Conservation (phyloP, 2,329 filamentous ascomycete genomes). For the Sporothrix euskadiensis region DNA sequence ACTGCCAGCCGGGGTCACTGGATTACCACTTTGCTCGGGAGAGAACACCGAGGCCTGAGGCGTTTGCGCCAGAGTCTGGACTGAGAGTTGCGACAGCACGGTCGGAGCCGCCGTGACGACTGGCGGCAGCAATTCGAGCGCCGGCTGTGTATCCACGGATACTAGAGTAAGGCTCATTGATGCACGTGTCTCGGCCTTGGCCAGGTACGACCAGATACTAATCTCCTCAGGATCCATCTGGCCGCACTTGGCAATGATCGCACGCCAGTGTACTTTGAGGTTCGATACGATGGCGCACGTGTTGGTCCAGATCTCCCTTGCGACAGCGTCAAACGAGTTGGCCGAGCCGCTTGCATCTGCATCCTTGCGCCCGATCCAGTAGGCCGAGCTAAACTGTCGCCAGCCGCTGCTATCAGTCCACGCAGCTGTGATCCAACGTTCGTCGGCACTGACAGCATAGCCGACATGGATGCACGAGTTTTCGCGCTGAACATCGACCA, state of each 20-base stretch:
- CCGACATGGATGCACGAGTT: slow-evolving; percentile 79
- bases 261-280: slow-evolving; percentile 72
- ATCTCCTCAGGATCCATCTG: slow-evolving; percentile 67
- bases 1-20: slow-evolving; percentile 50
- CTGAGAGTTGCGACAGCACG: slow-evolving; percentile 47
- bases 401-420: slow-evolving; percentile 79
- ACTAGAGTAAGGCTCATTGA: slow-evolving; percentile 60
- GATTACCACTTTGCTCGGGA: slow-evolving; percentile 58
- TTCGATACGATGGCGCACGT: slow-evolving; percentile 71
- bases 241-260: slow-evolving; percentile 72
- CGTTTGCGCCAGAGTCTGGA: slow-evolving; percentile 66
- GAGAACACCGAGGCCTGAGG: slow-evolving; percentile 62
- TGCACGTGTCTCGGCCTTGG: slow-evolving; percentile 53
- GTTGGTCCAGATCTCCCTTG: slow-evolving; percentile 74
- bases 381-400: slow-evolving; percentile 71
- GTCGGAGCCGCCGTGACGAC: slow-evolving; percentile 51
- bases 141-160: slow-evolving; percentile 65
- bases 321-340: slow-evolving; percentile 62
- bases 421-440: slow-evolving; percentile 74
- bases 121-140: slow-evolving; percentile 62
- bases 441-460: slow-evolving; percentile 73
- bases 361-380: slow-evolving; percentile 66
- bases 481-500: slow-evolving; percentile 72
- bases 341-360: slow-evolving; percentile 52
- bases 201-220: slow-evolving; percentile 58